Conservation (phyloP, 2,329 filamentous ascomycete genomes). For the Aspergillus caelatus region DNA sequence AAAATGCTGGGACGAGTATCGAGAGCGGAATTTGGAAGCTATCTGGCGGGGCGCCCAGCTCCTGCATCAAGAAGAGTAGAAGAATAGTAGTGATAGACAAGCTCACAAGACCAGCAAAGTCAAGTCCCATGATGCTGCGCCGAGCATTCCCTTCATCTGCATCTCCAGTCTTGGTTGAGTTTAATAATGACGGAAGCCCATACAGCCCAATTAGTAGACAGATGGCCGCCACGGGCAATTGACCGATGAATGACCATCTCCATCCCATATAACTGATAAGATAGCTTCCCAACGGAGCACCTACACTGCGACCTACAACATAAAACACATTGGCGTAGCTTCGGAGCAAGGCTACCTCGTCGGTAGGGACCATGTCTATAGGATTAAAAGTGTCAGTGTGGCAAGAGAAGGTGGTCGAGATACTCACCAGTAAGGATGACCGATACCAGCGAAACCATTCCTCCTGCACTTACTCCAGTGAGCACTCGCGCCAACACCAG, state of each 20-base stretch:
- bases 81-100: constrained; percentile 13
- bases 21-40: neutral
- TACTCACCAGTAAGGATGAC: constrained; percentile 40
- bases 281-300: constrained; percentile 70
- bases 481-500: constrained; percentile 40
- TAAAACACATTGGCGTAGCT: constrained; percentile 51
- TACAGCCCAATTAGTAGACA: constrained; percentile 48
- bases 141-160: neutral
- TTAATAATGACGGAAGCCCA: constrained; percentile 9
- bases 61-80: constrained; percentile 10
- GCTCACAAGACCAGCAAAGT: constrained; percentile 15
- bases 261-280: constrained; percentile 72
- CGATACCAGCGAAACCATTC: constrained; percentile 42
- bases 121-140: constrained; percentile 6
- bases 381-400: neutral
- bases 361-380: constrained; percentile 46
- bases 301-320: constrained; percentile 53
- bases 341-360: constrained; percentile 47
- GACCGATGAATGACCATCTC: constrained; percentile 67
- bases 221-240: constrained; percentile 58
- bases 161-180: neutral
- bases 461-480: constrained; percentile 41
- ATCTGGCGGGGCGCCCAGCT: neutral
- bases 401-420: neutral
- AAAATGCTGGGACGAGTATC: neutral